These are phyloP conservation scores for Solanum neorickii DNA, from an alignment of 257 asterid species.

Conservation along the genomic window DNA sequence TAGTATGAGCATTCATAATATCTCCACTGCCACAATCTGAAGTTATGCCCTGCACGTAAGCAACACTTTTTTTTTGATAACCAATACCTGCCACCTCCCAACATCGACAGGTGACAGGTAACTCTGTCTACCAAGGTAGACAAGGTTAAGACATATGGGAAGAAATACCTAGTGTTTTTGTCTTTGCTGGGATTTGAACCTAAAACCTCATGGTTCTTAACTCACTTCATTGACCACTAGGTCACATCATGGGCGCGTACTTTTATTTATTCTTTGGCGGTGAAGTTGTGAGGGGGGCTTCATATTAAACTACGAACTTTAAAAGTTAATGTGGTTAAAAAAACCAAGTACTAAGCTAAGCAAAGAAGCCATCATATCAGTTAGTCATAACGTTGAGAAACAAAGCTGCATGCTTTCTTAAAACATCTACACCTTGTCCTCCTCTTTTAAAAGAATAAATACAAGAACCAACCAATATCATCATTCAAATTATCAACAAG, in stretches of 20 bases:
- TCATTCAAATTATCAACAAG: neutral
- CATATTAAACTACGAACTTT: neutral
- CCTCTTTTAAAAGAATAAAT: neutral
- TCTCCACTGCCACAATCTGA: neutral
- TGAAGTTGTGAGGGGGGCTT: neutral
- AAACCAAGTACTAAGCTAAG: neutral
- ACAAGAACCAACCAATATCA: neutral
- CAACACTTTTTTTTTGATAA: neutral
- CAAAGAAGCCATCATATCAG: neutral
- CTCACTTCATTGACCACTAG: neutral
- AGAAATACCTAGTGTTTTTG: neutral
- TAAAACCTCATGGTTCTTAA: neutral
- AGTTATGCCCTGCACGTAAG: neutral
- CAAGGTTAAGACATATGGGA: neutral
- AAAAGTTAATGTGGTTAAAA: neutral
- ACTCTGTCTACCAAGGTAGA: neutral
- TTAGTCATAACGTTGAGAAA: neutral
- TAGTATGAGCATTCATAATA: neutral
- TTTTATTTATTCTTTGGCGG: neutral
- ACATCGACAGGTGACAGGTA: accelerated
- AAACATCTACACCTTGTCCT: neutral
- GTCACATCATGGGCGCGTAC: neutral
- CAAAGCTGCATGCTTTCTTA: neutral
- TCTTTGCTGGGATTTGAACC: neutral
- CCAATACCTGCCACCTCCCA: neutral